phyloP scores from a whole-genome alignment of 495 filamentous ascomycete genomes.

The Clohesyomyces aquaticus region DNA sequence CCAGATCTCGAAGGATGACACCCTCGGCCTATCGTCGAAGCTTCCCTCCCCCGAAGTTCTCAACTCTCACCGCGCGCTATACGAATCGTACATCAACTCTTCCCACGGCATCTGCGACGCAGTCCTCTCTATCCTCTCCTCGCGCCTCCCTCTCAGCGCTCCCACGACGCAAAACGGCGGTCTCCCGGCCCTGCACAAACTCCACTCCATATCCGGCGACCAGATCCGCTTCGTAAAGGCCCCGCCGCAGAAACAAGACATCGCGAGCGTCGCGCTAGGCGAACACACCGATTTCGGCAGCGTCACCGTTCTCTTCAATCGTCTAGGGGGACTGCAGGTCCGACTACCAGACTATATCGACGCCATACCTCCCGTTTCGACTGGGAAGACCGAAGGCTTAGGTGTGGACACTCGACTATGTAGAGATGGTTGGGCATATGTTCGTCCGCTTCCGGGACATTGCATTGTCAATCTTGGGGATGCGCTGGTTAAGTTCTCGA shows the following conservation, averaged over 20 bases:
- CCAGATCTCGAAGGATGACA: conserved; percentile 58
- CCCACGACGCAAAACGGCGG: conserved; percentile 32
- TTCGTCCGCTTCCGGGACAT: conserved; percentile 60
- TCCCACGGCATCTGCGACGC: conserved; percentile 56
- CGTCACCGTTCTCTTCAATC: conserved; percentile 64
- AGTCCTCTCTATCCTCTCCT: conserved; percentile 57
- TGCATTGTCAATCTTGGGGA: conserved; percentile 70
- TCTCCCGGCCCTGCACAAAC: conserved; percentile 56
- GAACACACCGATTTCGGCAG: conserved; percentile 61
- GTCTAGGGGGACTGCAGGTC: conserved; percentile 63
- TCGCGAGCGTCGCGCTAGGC: conserved; percentile 50
- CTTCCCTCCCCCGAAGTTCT: conserved; percentile 55
- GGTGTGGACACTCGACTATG: conserved; percentile 7
- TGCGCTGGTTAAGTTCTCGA: conserved; percentile 65
- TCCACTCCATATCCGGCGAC: conserved; percentile 57
- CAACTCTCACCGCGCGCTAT: conserved; percentile 46
- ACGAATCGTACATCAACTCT: conserved; percentile 54
- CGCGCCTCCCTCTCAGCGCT: conserved; percentile 55
- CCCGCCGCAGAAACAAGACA: conserved; percentile 50
- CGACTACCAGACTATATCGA: conserved; percentile 46
- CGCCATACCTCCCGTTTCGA: conserved; percentile 1
- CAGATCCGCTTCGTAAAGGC: conserved; percentile 62
- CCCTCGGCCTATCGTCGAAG: conserved; percentile 50
- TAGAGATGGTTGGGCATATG: conserved; percentile 61
- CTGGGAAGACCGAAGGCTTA: not conserved